Evolutionary conservation across 2,329 filamentous ascomycete species (phyloP).

Genomic region (Calcarisporium arbuscula): DNA sequence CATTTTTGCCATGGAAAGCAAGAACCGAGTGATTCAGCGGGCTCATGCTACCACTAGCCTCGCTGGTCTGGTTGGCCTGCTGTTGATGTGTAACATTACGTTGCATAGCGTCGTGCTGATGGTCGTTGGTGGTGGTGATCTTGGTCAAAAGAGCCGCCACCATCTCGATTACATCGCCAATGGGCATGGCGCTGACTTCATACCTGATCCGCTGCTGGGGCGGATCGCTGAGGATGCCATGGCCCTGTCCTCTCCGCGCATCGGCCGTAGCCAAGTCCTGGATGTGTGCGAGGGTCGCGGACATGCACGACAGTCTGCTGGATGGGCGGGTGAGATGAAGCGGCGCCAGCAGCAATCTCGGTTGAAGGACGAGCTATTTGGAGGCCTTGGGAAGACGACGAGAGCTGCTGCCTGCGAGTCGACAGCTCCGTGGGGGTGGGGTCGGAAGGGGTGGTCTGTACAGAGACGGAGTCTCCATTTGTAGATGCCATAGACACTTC

Average conservation of each 20-base stretch:
- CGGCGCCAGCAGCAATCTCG: slow-evolving; percentile 18
- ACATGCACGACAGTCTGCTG: slow-evolving; percentile 63
- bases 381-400: slow-evolving; percentile 28
- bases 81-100: slow-evolving; percentile 57
- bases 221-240: slow-evolving; percentile 44
- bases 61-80: slow-evolving; percentile 42
- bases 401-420: slow-evolving; percentile 24
- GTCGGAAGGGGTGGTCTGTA: slow-evolving; percentile 4
- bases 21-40: slow-evolving; percentile 63
- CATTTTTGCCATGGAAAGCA: slow-evolving; percentile 96
- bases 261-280: slow-evolving; percentile 82
- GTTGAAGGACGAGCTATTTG: slow-evolving; percentile 30
- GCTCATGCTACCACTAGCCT: slow-evolving; percentile 45
- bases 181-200: slow-evolving; percentile 96
- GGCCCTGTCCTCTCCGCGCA: slow-evolving; percentile 44
- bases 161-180: slow-evolving; percentile 97
- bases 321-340: slow-evolving; percentile 16
- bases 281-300: slow-evolving; percentile 83
- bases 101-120: slow-evolving; percentile 87
- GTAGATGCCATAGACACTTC: slow-evolving; percentile 44
- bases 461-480: slow-evolving; percentile 20
- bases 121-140: slow-evolving; percentile 93
- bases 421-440: slow-evolving; percentile 14
- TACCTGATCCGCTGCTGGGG: slow-evolving; percentile 60
- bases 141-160: slow-evolving; percentile 93